These are phyloP conservation scores for Achaetomiella virescens DNA, from an alignment of 495 filamentous ascomycete genomes.

Conservation along the genomic window DNA sequence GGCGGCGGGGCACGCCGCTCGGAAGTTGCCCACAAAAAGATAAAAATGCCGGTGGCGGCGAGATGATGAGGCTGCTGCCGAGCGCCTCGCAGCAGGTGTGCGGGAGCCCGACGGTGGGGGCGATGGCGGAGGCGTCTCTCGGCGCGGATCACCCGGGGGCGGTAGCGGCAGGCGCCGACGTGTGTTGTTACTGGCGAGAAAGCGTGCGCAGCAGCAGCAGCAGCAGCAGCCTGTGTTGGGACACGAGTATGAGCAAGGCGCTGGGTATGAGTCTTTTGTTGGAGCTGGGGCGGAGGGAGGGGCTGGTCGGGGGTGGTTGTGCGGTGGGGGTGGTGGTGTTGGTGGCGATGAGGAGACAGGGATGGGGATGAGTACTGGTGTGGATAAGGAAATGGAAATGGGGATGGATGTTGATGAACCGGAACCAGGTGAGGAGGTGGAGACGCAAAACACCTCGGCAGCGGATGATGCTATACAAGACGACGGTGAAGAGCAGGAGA, in stretches of 20 bases:
- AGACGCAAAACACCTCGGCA: not conserved
- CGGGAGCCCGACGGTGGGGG: slow-evolving; percentile 32
- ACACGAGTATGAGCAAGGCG: not conserved
- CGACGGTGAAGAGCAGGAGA: not conserved
- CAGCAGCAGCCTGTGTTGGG: not conserved
- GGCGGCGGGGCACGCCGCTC: not conserved
- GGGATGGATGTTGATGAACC: not conserved
- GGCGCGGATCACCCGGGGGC: slow-evolving; percentile 18
- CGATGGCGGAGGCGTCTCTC: slow-evolving; percentile 39
- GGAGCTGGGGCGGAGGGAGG: not conserved
- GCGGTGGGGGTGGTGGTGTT: not conserved
- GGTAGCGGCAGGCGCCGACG: not conserved
- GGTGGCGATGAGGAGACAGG: not conserved
- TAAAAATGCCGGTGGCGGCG: no score
- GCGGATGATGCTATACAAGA: not conserved
- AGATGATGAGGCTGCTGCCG: slow-evolving; percentile 24
- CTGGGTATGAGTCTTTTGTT: not conserved
- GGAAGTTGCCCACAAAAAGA: no score
- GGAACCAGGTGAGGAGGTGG: not conserved
- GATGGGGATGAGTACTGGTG: not conserved
- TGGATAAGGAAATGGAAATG: not conserved
- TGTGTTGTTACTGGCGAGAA: not conserved
- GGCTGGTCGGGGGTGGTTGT: not conserved
- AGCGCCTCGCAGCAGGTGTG: slow-evolving; percentile 36
- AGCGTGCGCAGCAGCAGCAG: no score